Percentiles rank a stretch among this genome's conserved stretches.
Evolutionary conservation across 2,329 filamentous ascomycete genomes (phyloP).

Genomic region (Nothopassalora personata): DNA sequence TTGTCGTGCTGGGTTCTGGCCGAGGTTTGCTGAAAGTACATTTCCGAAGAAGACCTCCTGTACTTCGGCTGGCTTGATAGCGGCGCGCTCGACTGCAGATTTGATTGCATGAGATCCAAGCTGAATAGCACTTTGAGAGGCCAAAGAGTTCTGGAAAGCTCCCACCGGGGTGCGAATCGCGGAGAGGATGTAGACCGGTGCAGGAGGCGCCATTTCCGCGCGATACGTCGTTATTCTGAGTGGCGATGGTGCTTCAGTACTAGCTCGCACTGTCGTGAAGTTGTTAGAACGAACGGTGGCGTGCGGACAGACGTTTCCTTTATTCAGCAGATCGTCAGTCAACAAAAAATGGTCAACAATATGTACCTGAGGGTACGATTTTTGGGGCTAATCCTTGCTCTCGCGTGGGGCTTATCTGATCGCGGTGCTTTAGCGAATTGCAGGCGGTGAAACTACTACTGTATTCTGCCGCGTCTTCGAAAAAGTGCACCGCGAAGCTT

Average conservation of each 20-base stretch:
- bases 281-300: not conserved
- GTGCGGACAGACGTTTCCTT: not conserved
- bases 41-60: slow-evolving; percentile 98
- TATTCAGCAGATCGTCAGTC: too few relatives aligned
- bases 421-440: not conserved
- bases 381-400: not conserved
- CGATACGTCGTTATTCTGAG: slow-evolving; percentile 1
- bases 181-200: slow-evolving; percentile 93
- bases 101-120: slow-evolving; percentile 81
- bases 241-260: not conserved
- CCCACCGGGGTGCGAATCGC: slow-evolving; percentile 72
- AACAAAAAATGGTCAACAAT: too few relatives aligned
- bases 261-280: not conserved
- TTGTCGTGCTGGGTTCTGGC: slow-evolving; percentile 93
- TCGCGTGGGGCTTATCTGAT: slow-evolving; percentile 1
- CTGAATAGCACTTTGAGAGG: slow-evolving; percentile 78
- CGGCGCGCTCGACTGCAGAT: slow-evolving; percentile 78
- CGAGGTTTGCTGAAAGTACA: slow-evolving; percentile 90
- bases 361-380: not conserved
- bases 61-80: slow-evolving; percentile 82
- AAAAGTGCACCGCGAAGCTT: not conserved
- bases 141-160: slow-evolving; percentile 88
- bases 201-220: slow-evolving; percentile 64
- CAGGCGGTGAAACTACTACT: not conserved
- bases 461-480: not conserved